These are phyloP conservation scores for Scenedesmus sp. DNA, from an alignment of 163 green algal species.

Conservation along the genomic window DNA sequence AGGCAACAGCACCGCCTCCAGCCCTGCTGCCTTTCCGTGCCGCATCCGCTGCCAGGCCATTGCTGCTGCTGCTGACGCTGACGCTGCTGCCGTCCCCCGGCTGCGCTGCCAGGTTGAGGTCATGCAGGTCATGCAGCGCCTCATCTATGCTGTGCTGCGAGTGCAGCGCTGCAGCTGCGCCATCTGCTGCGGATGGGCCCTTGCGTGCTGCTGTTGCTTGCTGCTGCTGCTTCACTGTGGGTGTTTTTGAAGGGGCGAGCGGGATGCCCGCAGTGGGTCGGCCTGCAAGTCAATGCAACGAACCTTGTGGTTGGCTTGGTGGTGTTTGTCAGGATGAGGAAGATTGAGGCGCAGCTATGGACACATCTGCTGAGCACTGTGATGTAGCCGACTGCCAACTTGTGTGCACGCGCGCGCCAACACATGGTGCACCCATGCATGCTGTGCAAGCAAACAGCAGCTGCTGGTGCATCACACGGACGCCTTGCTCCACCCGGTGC, in stretches of 20 bases:
- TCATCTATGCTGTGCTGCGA: slow-evolving; percentile 33
- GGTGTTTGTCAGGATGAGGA: background rate
- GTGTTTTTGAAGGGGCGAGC: slow-evolving; percentile 48
- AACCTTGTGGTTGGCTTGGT: background rate
- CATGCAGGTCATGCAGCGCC: slow-evolving; percentile 43
- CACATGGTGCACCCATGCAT: background rate
- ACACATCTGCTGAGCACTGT: too few species aligned
- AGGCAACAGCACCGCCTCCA: background rate
- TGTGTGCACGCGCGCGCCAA: too few species aligned
- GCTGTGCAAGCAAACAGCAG: background rate
- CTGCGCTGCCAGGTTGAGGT: background rate
- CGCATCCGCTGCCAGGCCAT: background rate
- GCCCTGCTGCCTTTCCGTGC: slow-evolving; percentile 7
- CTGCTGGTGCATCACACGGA: background rate
- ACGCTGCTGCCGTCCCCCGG: background rate
- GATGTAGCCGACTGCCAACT: too few species aligned
- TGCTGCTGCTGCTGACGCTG: slow-evolving; percentile 44
- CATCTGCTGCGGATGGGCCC: background rate
- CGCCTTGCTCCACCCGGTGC: background rate
- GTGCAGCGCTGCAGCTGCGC: background rate
- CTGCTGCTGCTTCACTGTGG: slow-evolving; percentile 52
- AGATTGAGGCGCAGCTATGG: background rate
- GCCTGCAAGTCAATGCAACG: background rate
- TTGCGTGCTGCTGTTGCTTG: slow-evolving; percentile 22
- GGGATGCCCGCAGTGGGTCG: slow-evolving; percentile 31